A percentile compares a stretch with the other conserved stretches of the same genome.
Conservation (phyloP, 139 green algal genomes). For the Tetraselmis chui region DNA sequence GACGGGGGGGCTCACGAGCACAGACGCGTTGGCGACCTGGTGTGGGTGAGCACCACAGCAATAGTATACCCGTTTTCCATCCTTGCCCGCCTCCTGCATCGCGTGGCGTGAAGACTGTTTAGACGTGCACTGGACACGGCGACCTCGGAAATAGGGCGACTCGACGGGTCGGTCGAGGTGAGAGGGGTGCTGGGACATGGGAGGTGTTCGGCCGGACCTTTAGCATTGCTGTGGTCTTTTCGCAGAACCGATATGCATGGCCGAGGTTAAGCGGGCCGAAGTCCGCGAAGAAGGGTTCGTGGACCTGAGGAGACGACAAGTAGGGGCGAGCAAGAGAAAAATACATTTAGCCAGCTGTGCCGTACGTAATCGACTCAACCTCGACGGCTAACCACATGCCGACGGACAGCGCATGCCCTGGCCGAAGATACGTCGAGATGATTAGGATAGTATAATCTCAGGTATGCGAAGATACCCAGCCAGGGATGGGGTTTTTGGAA, state of each 20-base stretch:
- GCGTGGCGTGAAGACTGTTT: background rate
- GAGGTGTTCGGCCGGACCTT: slow-evolving; percentile 29
- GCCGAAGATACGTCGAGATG: no score
- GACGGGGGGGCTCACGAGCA: slow-evolving; percentile 42
- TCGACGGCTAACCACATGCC: no score
- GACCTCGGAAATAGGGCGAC: no score
- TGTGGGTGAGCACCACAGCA: slow-evolving; percentile 54
- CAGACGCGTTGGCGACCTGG: slow-evolving; percentile 70
- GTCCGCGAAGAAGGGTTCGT: slow-evolving; percentile 88
- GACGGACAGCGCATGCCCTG: no score
- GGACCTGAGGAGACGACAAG: no score
- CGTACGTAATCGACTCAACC: no score
- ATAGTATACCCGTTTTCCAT: slow-evolving; percentile 55
- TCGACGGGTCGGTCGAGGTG: slow-evolving; percentile 3
- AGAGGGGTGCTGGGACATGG: background rate
- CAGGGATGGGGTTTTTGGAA: no score
- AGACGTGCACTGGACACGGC: no score
- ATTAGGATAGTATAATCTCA: no score
- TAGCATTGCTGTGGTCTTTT: slow-evolving; percentile 51
- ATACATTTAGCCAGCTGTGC: no score
- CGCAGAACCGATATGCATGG: slow-evolving; percentile 67
- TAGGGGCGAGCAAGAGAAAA: no score
- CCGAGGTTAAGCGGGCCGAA: slow-evolving; percentile 89
- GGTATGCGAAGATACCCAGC: no score
- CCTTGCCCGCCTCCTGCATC: slow-evolving; percentile 43